Evolutionary conservation across 345 rosid genomes (phyloP), one percentile per base, ranked within the genome.

Genomic region (Gossypium arboreum): DNA sequence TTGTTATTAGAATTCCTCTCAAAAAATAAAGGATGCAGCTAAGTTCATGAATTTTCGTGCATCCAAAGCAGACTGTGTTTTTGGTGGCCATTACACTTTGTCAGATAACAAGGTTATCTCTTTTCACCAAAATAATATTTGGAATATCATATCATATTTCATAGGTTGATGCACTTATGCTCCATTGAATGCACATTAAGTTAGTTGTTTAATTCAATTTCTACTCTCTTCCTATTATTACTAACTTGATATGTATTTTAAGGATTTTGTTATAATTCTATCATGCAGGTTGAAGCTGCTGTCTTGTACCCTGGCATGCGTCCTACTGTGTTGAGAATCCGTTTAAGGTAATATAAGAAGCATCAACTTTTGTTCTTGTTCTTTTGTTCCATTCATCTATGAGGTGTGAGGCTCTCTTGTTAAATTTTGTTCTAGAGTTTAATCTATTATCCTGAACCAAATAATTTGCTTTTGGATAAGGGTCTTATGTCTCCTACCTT

Each of bases 241-340:
- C 11, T 52, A 34, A 22, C 24, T 73, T 34, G 16, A 27, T 73
- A 34, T 51, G 41, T 34, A 60, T 67, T 24, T 47, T 64, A 34
- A 72, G 69, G 41, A 51, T 2, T 62, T 52, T 27, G 16, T 60
- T 72, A 9, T 56, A 39, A 63, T 44, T 73, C 63, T 13, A 15
- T 77, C 29, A 12, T 76, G 76, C 87, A 94, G 98, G 89, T 91
- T 68, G 97, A 90, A 84, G 98, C 98, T 76, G 90, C 95, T 73
- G 89, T 94, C 65, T 73, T 86, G 71, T 94, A 94, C 76, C 94
- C 98, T 2, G 97, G 95, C 70, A 60, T 78, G 76, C 90, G 87
- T 34, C 98, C 94, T 43, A 92, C 98, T 20, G 86, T 90, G 79
- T 84, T 91, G 79, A 90, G 90, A 83, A 88, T 90, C 75, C 89